A percentile compares a stretch with the other conserved stretches of the same genome.
These are phyloP conservation scores for Debaryomyces sp. DNA, from an alignment of 1,139 yeast genomes.

Conservation along the genomic window DNA sequence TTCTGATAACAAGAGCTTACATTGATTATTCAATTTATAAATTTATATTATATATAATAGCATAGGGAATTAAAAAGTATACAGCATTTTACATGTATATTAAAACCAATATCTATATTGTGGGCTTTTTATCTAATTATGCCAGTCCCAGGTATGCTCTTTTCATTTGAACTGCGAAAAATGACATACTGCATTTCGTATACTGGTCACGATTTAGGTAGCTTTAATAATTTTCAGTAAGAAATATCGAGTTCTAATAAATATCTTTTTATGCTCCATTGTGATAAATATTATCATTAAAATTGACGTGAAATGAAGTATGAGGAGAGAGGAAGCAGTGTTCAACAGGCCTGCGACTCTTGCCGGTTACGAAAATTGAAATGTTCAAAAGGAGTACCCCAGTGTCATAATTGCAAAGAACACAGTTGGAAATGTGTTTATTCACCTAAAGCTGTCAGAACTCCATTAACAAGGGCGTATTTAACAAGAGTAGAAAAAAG, in stretches of 20 bases:
- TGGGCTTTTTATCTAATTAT: not conserved
- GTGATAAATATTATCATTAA: not conserved
- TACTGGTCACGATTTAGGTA: not conserved
- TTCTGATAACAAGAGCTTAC: not conserved
- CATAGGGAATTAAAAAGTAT: not conserved
- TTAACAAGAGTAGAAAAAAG: conserved; percentile 27
- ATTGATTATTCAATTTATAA: not conserved
- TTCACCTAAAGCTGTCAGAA: conserved; percentile 27
- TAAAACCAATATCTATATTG: not conserved
- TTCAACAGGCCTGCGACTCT: conserved; percentile 29
- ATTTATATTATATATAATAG: not conserved
- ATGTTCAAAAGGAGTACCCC: conserved; percentile 30
- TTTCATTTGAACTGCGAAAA: not conserved
- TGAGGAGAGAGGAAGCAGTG: not conserved
- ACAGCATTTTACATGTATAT: not conserved
- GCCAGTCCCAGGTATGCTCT: not conserved
- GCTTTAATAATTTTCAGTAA: not conserved
- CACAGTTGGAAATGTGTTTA: conserved; percentile 32
- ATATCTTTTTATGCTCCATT: not conserved
- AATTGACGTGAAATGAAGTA: not conserved
- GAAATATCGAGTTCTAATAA: not conserved
- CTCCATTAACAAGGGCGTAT: conserved; percentile 31
- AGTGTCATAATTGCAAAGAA: conserved; percentile 29
- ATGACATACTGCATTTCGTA: not conserved
- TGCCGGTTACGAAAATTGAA: conserved; percentile 31